Evolutionary conservation across 192 early-diverging fungal genomes (phyloP), one percentile per base, ranked within the genome.

Genomic region (Gaertneriomyces semiglobifer): DNA sequence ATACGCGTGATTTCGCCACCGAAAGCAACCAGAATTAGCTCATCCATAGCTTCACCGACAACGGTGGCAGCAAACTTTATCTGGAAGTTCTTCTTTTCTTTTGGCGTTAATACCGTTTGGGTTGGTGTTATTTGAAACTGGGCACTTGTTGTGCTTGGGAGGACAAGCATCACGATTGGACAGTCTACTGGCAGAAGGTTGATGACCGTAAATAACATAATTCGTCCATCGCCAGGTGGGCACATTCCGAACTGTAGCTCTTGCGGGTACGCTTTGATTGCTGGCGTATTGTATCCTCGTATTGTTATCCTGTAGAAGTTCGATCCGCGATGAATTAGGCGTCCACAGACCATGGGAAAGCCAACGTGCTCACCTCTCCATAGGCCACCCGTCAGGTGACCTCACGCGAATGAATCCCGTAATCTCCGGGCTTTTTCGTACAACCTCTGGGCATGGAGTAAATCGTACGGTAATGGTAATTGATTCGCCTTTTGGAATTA

Each of bases 231-330:
- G 33, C 55, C 52, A 18, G 51, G 61, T 20, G 77, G 78, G 56
- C 79, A 84, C 44, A 70, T 50, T 5, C 77, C 77, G 66, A 84
- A 84, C 48, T 79, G 57, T 7, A 84, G 62, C n/a, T 11, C 38
- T 33, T 44, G 20, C 12, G 79, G 76, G n/a, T 48, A 66, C 6
- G 68, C 58, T 69, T 75, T 75, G 39, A 82, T 38, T 1, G 77
- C 73, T 42, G 82, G 82, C 57, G 67, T 54, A 57, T 82, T 82
- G 65, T 70, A 76, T 20, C 62, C 82, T 45, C 72, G 78, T 43
- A 84, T 45, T 6, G 66, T 38, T 44, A 81, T 54, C 67, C 80
- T 81, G 58, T n/a, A 70, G 39, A 14, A 43, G 39, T 16, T 60
- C 14, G 25, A 33, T 33, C 25, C 25, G 25, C 61, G 18, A 56